phyloP scores from a whole-genome alignment of 441 rosid species.

The Brassica hybrid region DNA sequence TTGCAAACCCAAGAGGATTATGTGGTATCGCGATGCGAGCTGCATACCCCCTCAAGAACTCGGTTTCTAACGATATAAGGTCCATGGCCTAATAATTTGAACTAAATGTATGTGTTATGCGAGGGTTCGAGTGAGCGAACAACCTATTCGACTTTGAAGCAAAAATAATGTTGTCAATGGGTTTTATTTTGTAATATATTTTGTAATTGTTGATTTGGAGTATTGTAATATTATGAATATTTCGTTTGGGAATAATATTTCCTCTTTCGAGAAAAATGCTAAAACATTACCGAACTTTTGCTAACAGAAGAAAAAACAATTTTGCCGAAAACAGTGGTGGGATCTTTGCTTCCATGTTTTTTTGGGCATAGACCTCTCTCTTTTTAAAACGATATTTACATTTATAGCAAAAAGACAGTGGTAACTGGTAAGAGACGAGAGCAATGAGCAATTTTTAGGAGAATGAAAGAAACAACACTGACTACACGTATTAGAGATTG shows the following conservation, averaged over 20 bases:
- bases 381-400: too few relatives aligned
- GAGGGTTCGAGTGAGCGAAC: not conserved
- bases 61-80: not conserved
- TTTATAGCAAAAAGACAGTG: too few relatives aligned
- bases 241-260: not conserved
- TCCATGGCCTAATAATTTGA: slow-evolving; percentile 1
- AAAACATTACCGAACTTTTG: not conserved
- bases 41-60: slow-evolving; percentile 44
- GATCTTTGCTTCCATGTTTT: too few relatives aligned
- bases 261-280: not conserved
- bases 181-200: slow-evolving; percentile 11
- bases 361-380: too few relatives aligned
- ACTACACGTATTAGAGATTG: too few relatives aligned
- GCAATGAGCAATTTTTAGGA: too few relatives aligned
- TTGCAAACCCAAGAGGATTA: slow-evolving; percentile 34
- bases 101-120: not conserved
- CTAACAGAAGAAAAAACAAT: too few relatives aligned
- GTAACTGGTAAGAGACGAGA: too few relatives aligned
- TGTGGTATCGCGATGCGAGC: slow-evolving; percentile 47
- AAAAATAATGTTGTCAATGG: slow-evolving; percentile 27
- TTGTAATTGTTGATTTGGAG: not conserved
- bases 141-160: slow-evolving; percentile 9
- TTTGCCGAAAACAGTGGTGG: too few relatives aligned
- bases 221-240: not conserved
- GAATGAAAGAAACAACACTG: too few relatives aligned